Conservation (phyloP, 345 rosid genomes). For the Raphanus raphanistrum region DNA sequence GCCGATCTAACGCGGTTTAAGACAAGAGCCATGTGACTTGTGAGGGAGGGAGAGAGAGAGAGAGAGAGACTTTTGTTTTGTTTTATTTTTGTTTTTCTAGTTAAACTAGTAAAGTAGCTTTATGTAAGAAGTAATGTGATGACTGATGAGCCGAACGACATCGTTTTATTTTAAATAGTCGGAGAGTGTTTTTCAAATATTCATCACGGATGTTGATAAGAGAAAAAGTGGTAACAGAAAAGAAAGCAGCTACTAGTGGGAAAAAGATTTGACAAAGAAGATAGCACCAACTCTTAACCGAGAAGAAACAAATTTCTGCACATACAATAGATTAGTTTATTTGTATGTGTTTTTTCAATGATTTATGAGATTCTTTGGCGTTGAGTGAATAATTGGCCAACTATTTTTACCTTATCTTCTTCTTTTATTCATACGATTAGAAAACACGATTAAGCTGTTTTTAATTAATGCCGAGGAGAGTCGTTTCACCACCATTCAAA, state of each 20-base stretch:
- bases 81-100: not conserved
- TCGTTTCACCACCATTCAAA: no score
- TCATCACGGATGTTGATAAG: conserved; percentile 16
- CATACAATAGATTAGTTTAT: not conserved
- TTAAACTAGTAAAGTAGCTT: conserved; percentile 9
- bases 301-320: not conserved
- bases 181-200: not conserved
- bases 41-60: not conserved
- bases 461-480: no score
- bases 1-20: conserved; percentile 38
- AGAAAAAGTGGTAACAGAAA: not conserved
- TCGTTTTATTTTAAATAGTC: not conserved
- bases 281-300: not conserved
- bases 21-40: conserved; percentile 31
- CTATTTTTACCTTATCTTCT: no score
- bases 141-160: not conserved
- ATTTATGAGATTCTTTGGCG: not conserved
- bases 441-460: no score
- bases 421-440: no score
- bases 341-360: not conserved
- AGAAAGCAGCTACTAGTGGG: not conserved
- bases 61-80: not conserved
- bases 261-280: not conserved
- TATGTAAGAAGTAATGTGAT: conserved; percentile 10
- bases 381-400: no score